phyloP scores from a whole-genome alignment of 208 protist genomes.

The Wallacemonas sp. region DNA sequence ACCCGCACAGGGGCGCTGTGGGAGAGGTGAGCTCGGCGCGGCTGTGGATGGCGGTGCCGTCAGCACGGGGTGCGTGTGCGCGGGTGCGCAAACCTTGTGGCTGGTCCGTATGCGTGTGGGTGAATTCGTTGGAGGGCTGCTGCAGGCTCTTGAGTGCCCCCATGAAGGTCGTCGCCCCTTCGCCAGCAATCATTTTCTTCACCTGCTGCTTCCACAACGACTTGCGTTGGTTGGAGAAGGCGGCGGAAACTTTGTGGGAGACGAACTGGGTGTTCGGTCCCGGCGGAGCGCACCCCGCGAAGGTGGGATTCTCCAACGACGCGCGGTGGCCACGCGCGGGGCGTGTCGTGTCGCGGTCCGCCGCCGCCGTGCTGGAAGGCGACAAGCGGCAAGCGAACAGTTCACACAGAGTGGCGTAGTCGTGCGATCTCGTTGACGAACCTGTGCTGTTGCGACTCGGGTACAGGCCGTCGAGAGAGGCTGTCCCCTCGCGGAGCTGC shows the following conservation, averaged over 20 bases:
- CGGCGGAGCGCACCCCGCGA: not conserved
- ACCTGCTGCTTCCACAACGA: conserved; percentile 10
- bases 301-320: not conserved
- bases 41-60: not conserved
- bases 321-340: too few species aligned
- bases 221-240: conserved; percentile 1
- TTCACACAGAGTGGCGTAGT: not conserved
- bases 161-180: not conserved
- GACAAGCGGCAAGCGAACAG: conserved; percentile 3
- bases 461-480: not conserved
- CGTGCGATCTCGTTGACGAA: not conserved
- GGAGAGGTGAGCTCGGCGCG: not conserved
- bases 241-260: not conserved
- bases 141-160: conserved; percentile 1
- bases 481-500: too few species aligned
- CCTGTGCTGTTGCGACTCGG: conserved; percentile 8
- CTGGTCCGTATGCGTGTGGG: not conserved
- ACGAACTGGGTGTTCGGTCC: not conserved
- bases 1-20: not conserved
- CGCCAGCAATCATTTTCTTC: conserved; percentile 6
- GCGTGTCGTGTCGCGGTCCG: too few species aligned
- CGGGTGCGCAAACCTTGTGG: too few species aligned
- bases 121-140: not conserved
- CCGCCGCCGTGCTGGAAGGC: too few species aligned
- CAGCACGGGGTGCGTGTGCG: too few species aligned